These are phyloP conservation scores for Podila verticillata DNA, from an alignment of 192 early-diverging fungal species.

Conservation along the genomic window DNA sequence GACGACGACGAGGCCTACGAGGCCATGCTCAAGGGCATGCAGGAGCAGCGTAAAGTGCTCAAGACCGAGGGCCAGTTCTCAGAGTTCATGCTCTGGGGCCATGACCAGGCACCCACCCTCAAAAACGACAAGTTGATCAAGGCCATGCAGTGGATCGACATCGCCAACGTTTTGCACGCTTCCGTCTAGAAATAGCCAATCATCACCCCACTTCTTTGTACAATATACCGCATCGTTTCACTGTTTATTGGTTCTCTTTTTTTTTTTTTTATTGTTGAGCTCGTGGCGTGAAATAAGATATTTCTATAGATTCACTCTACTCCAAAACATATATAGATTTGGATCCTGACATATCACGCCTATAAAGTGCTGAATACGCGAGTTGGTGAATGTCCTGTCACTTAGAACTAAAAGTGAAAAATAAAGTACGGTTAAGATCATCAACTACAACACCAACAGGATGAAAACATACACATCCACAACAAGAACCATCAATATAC, in stretches of 20 bases:
- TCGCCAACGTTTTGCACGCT: slow-evolving; percentile 36
- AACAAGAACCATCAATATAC: slow-evolving; percentile 38
- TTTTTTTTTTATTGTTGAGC: too few species aligned
- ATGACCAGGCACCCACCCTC: slow-evolving; percentile 27
- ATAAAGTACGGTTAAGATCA: neutral
- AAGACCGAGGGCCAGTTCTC: slow-evolving; percentile 27
- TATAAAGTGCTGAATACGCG: too few species aligned
- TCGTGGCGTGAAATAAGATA: too few species aligned
- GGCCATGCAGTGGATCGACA: slow-evolving; percentile 52
- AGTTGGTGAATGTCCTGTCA: too few species aligned
- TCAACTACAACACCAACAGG: too few species aligned
- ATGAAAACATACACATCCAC: neutral
- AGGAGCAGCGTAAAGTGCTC: slow-evolving; percentile 32
- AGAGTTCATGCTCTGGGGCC: slow-evolving; percentile 44
- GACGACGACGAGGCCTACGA: slow-evolving; percentile 37
- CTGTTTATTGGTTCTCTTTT: too few species aligned
- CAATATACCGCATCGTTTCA: too few species aligned
- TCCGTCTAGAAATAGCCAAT: slow-evolving; percentile 4
- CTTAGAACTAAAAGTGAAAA: neutral
- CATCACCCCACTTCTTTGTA: too few species aligned
- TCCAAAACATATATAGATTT: too few species aligned
- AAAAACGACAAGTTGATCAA: slow-evolving; percentile 29
- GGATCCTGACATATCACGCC: too few species aligned
- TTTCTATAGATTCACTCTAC: too few species aligned
- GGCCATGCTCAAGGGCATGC: slow-evolving; percentile 43